Percentiles rank a stretch among this genome's conserved stretches.
Evolutionary conservation across 768 basidiomycete genomes (phyloP).

Genomic region (Pisolithus orientalis): DNA sequence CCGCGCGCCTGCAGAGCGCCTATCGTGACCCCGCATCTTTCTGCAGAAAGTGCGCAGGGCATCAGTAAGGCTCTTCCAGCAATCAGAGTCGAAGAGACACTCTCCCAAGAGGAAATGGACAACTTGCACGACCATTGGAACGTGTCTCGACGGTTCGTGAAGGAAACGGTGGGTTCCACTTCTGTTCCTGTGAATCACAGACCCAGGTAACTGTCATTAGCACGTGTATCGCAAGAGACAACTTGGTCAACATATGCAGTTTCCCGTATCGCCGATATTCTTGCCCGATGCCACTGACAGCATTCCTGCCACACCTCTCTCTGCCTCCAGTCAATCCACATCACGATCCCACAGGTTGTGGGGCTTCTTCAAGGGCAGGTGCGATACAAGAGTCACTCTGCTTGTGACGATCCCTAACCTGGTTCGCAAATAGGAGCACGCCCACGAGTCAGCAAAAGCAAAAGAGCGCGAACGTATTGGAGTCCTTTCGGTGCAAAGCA

Average conservation of each 20-base stretch:
- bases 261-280: constrained; percentile 7
- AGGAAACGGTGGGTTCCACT: constrained; percentile 13
- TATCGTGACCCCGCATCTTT: neutral
- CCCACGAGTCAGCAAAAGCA: constrained; percentile 2
- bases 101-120: constrained; percentile 14
- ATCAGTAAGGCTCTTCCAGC: constrained; percentile 10
- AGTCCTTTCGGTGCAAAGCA: constrained; percentile 7
- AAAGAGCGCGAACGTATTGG: constrained; percentile 2
- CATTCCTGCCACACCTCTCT: neutral
- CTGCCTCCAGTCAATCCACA: neutral
- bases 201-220: constrained; percentile 8
- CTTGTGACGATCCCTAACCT: neutral
- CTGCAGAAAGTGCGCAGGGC: neutral
- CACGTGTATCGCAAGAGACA: constrained; percentile 18
- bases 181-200: neutral
- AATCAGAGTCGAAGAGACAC: constrained; percentile 11
- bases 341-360: constrained; percentile 5
- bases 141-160: neutral
- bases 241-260: neutral
- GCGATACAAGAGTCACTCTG: neutral
- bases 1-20: neutral
- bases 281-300: constrained; percentile 7
- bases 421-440: constrained; percentile 8
- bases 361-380: constrained; percentile 20
- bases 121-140: constrained; percentile 21